Evolutionary conservation across 306 rosid species (phyloP), one percentile per base, ranked within the genome.

Genomic region (Mimosa pudica): DNA sequence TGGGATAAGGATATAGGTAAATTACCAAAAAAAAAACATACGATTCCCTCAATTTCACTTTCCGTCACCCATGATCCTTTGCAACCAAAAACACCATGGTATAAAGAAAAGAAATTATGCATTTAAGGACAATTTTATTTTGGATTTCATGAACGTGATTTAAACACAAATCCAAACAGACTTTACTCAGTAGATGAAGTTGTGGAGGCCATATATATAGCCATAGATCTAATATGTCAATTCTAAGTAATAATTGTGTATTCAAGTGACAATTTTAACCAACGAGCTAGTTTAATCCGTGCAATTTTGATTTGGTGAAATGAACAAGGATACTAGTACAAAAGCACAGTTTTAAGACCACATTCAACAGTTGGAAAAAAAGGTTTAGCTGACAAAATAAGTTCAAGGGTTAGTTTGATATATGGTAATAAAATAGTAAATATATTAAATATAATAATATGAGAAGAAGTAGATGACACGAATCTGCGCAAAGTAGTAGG

Each of bases 381-480:
- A 64, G 8, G 41, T 30, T 61, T 13, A 69, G 60, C 49, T 10
- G 70, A 80, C 42, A 66, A 66, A 57, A 20, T 71, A 68, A 81
- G 84, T 24, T 24, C 84, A 80, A 66, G 10, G 12, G 54, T 44
- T 41, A 44, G 41, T 65, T 38, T 54, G 45, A 49, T 51, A 49
- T 51, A 57, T 68, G 14, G 30, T 67, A 45, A 74, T 68, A 44
- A 68, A 60, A 69, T 52, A 75, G 70, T 62, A 33, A 49, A 57
- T 8, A 38, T 2, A 48, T 57, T 18, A 18, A 18, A 57, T 52
- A n/a, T 52, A n/a, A 64, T 14, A 3, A 64, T 13, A 33, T 12
- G 18, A 54, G 32, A 13, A 64, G n/a, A 42, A 32, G 67, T 61
- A 61, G 24, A 30, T 8, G 76, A 84, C 79, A 71, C 57, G 55